Evolutionary conservation across 1,284 basidiomycete genomes (phyloP).

Genomic region (Moesziomyces sp.): DNA sequence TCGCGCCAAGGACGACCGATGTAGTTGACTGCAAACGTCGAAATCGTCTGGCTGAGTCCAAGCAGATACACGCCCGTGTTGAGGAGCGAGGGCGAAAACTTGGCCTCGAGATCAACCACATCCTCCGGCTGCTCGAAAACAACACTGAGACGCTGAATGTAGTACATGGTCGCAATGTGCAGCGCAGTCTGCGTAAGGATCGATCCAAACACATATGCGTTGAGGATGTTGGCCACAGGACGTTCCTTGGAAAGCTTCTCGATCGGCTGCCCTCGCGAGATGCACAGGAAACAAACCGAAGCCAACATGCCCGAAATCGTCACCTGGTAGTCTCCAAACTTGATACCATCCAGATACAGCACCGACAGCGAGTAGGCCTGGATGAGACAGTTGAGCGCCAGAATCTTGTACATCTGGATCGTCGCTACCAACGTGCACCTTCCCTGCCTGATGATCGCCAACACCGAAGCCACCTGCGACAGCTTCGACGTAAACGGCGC

Average conservation of each 20-base stretch:
- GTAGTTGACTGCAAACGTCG: constrained; percentile 67
- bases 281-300: constrained; percentile 65
- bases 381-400: constrained; percentile 66
- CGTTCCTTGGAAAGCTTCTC: constrained; percentile 62
- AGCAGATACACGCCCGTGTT: constrained; percentile 66
- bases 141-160: constrained; percentile 51
- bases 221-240: constrained; percentile 63
- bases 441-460: constrained; percentile 65
- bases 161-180: constrained; percentile 63
- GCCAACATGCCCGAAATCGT: constrained; percentile 64
- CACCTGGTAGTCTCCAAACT: constrained; percentile 66
- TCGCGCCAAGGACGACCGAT: constrained; percentile 65
- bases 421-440: constrained; percentile 65
- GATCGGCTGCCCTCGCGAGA: constrained; percentile 62
- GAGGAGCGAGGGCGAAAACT: constrained; percentile 63
- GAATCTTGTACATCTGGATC: constrained; percentile 68
- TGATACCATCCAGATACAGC: constrained; percentile 65
- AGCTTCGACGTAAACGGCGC: constrained; percentile 67
- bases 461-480: constrained; percentile 54
- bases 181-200: constrained; percentile 64
- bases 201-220: constrained; percentile 61
- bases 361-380: constrained; percentile 65
- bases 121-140: constrained; percentile 55
- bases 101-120: constrained; percentile 62
- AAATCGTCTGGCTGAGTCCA: constrained; percentile 62